Evolutionary conservation across 306 rosid species (phyloP), one percentile per base, ranked within the genome.

Genomic region (Biancaea sappan): DNA sequence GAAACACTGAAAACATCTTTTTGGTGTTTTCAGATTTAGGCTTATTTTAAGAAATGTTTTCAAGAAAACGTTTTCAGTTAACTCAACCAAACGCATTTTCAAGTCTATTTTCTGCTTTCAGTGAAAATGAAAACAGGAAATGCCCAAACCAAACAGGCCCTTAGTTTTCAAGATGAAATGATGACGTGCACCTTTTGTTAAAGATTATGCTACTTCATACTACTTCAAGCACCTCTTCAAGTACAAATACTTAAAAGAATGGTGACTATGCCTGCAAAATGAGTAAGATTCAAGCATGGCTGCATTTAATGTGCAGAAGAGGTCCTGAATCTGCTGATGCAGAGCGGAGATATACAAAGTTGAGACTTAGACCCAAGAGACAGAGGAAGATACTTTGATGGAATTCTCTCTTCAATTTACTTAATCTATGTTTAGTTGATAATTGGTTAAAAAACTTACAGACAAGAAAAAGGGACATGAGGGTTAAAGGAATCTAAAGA

Each of bases 281-380:
- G 37, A 32, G 15, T n/a, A 32, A 32, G 35, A 57, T 57, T 57
- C 28, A 28, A 0, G 16, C 8, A 32, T 57, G 63, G 63, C 63
- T 57, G 37, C 21, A 29, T 57, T 32, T 28, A 26, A 11, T 28
- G 63, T 57, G 63, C 21, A 28, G 63, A 26, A 26, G 37, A 57
- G 37, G 21, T 57, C 63, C 19, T 28, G 15, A 26, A 28, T 13
- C 63, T 57, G 37, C 37, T 14, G 21, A 28, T 28, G 63, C 19
- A 57, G 63, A 57, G 63, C 14, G 21, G 21, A 26, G 63, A 14
- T 57, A 13, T 8, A 57, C 63, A 26, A 57, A 57, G 4, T 28
- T 57, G 63, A 57, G 63, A 57, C 63, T 57, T 35, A 57, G 63
- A 57, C 63, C 63, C 28, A 19, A 57, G 12, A 57, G 21, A 11